A percentile compares a stretch with the other conserved stretches of the same genome.
These are phyloP conservation scores for Fusarium heterosporum DNA, from an alignment of 2,329 filamentous ascomycete genomes.

Conservation along the genomic window DNA sequence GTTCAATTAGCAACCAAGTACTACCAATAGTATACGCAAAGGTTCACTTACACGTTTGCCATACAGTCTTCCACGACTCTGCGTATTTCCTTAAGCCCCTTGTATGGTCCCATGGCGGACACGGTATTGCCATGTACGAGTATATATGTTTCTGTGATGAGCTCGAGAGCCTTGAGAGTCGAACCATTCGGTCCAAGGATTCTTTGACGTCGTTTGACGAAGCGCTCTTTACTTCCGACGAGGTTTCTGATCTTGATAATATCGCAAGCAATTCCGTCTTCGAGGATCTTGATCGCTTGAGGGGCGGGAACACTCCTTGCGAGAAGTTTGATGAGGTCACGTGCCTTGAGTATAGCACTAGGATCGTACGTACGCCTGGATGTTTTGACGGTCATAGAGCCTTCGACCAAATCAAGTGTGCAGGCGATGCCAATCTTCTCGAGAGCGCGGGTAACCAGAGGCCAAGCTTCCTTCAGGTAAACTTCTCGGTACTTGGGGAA, in stretches of 20 bases:
- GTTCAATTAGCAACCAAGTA: too few relatives aligned
- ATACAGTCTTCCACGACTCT: constrained; percentile 95
- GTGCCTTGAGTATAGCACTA: constrained; percentile 90
- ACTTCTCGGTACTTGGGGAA: constrained; percentile 98
- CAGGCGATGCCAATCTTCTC: constrained; percentile 91
- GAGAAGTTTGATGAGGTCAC: constrained; percentile 93
- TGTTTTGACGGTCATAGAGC: constrained; percentile 96
- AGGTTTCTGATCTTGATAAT: constrained; percentile 95
- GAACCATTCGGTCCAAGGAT: constrained; percentile 92
- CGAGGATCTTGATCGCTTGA: constrained; percentile 92
- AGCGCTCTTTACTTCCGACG: constrained; percentile 93
- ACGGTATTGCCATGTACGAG: constrained; percentile 98
- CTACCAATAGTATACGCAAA: too few relatives aligned
- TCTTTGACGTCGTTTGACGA: constrained; percentile 92
- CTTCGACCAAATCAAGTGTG: constrained; percentile 92
- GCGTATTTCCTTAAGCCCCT: constrained; percentile 91
- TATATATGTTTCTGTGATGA: constrained; percentile 91
- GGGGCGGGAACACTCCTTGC: constrained; percentile 92
- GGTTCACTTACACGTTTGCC: constrained; percentile 92
- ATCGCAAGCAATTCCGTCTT: constrained; percentile 92
- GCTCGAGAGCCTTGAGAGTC: constrained; percentile 92
- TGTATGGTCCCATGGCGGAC: constrained; percentile 89
- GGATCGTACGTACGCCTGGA: constrained; percentile 93
- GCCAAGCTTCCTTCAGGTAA: constrained; percentile 94
- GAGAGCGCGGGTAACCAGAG: constrained; percentile 85